Evolutionary conservation across 768 basidiomycete species (phyloP).

Genomic region (Hypsizygus marmoreus): DNA sequence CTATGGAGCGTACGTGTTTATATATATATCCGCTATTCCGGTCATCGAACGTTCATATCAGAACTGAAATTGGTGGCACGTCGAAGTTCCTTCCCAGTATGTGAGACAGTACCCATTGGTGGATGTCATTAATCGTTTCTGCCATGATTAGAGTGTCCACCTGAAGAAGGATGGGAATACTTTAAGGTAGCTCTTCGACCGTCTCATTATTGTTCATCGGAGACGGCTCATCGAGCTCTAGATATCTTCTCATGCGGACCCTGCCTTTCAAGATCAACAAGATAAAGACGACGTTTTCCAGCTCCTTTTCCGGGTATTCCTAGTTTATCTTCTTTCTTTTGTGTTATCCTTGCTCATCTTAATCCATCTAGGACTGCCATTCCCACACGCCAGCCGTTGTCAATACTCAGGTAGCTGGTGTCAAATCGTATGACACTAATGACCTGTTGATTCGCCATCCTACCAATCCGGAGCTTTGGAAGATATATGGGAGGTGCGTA

Average conservation of each 20-base stretch:
- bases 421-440: slow-evolving; percentile 35
- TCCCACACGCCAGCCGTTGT: slow-evolving; percentile 26
- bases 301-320: slow-evolving; percentile 5
- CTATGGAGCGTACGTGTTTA: slow-evolving; percentile 24
- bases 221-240: not conserved
- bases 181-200: slow-evolving; percentile 7
- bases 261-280: slow-evolving; percentile 1
- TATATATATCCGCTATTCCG: too few relatives aligned
- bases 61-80: slow-evolving; percentile 17
- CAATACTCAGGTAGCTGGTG: slow-evolving; percentile 33
- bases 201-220: not conserved
- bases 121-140: not conserved
- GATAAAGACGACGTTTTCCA: slow-evolving; percentile 9
- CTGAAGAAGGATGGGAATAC: slow-evolving; percentile 18
- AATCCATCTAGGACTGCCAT: slow-evolving; percentile 5
- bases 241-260: slow-evolving; percentile 8
- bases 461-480: slow-evolving; percentile 33
- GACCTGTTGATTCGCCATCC: slow-evolving; percentile 46
- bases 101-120: not conserved
- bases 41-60: slow-evolving; percentile 1
- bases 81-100: slow-evolving; percentile 10
- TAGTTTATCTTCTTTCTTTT: not conserved
- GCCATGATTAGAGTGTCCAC: slow-evolving; percentile 5
- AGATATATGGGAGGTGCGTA: slow-evolving; percentile 35
- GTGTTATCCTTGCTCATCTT: not conserved